Conservation (phyloP, 73 alveolate species). For the Blepharisma japonicum region DNA sequence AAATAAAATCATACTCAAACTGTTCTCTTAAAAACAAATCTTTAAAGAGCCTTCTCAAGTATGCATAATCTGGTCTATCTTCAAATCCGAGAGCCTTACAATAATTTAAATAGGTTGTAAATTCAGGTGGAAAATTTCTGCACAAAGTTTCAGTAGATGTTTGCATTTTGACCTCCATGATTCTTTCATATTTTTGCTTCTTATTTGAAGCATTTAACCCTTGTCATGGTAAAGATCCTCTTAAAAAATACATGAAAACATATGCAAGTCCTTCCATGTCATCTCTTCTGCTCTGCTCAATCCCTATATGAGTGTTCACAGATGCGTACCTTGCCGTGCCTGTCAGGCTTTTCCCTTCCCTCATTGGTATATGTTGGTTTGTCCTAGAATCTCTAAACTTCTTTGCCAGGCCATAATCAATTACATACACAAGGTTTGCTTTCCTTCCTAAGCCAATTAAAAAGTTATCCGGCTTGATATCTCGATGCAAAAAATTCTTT, state of each 20-base stretch:
- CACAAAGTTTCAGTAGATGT: conserved; percentile 69
- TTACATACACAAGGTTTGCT: conserved; percentile 74
- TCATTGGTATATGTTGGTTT: conserved; percentile 85
- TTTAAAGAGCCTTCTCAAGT: conserved; percentile 66
- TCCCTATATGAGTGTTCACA: conserved; percentile 90
- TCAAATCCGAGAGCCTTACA: conserved; percentile 66
- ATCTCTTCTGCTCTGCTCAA: conserved; percentile 84
- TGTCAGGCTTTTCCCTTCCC: conserved; percentile 86
- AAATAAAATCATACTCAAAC: conserved; percentile 36
- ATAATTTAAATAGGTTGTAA: conserved; percentile 63
- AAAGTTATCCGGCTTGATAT: conserved; percentile 94
- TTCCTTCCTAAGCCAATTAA: conserved; percentile 80
- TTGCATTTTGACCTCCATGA: conserved; percentile 64
- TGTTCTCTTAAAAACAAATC: conserved; percentile 59
- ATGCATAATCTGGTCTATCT: conserved; percentile 78
- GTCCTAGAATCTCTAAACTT: conserved; percentile 66
- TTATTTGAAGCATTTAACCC: conserved; percentile 71
- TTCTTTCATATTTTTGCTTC: conserved; percentile 74
- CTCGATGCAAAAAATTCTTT: conserved; percentile 87
- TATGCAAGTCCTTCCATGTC: conserved; percentile 83
- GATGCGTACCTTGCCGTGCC: conserved; percentile 97
- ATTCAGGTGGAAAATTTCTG: conserved; percentile 75
- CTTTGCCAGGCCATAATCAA: conserved; percentile 91
- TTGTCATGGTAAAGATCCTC: conserved; percentile 84
- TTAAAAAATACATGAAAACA: conserved; percentile 70